Base-by-base conservation (phyloP, 2,329 filamentous ascomycete species). In the Xylogone sp. region DNA sequence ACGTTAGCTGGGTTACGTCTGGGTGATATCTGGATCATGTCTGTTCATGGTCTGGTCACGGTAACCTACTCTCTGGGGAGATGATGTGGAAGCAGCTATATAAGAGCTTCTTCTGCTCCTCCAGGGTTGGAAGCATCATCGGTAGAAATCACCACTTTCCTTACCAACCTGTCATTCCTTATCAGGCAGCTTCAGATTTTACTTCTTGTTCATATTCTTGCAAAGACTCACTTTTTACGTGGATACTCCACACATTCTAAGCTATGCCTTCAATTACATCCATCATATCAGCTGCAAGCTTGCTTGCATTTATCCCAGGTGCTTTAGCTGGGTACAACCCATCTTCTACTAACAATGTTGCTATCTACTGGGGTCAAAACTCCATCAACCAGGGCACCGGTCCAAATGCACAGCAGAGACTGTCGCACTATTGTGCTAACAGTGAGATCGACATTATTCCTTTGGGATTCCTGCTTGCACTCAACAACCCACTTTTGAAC, bases 341-440 rank as follows among this genome's bases (percentile, higher is more conserved):
- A 3, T 62, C 61, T n/a, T 72, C 75, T 1, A 59, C 63, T 2
- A 71, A 65, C 46, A 87, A 86, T 59, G 63, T 88, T 49, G 83
- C 78, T 21, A 73, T 87, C 1, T 88, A 88, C 65, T 88, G 84
- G 84, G 85, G 77, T 3, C 84, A 88, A 62, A 87, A 88, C 64
- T 87, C 83, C 69, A 71, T 9, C 70, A 75, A 53, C 71, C 70
- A 27, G 24, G 24, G 6, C 3, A 67, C 61, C 18, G 74, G 75
- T 2, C 56, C 68, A 7, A 57, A 69, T 18, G 71, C 74, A 2
- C 84, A 87, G 64, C 70, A 79, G 56, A 70, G 78, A 3, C 70
- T 87, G 3, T 71, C 74, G 2, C 66, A 74, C 48, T 88, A 87
- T 65, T 87, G 83, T 61, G 66, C 75, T 50, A 77, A 79, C 83